Evolutionary conservation across 352 stramenopile genomes (phyloP).

Genomic region (Phytophthora foliorum): DNA sequence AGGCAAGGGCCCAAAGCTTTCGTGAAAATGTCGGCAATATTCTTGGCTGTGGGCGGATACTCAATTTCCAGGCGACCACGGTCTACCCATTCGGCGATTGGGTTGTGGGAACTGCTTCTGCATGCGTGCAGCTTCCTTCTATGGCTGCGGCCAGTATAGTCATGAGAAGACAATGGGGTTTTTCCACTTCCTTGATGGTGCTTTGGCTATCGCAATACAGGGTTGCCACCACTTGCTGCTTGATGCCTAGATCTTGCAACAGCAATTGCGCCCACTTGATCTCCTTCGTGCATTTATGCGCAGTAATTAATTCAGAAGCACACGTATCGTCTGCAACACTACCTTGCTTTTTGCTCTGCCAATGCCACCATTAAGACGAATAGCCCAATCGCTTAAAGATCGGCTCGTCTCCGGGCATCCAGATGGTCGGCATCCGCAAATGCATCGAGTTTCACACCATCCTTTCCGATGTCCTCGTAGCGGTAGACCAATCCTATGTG

Average conservation of each 20-base stretch:
- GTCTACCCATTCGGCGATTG: background rate
- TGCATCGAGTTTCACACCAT: slow-evolving; percentile 2
- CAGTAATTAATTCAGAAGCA: slow-evolving; percentile 5
- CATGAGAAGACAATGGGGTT: no score
- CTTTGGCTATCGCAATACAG: slow-evolving; percentile 18
- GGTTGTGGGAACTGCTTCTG: no score
- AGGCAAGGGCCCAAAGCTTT: slow-evolving; percentile 14
- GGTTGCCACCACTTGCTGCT: background rate
- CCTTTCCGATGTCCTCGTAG: background rate
- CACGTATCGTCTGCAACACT: background rate
- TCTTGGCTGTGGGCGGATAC: slow-evolving; percentile 10
- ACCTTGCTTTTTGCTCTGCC: slow-evolving; percentile 16
- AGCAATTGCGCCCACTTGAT: slow-evolving; percentile 6
- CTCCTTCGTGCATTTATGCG: slow-evolving; percentile 9
- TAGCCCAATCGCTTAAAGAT: no score
- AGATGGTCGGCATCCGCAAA: slow-evolving; percentile 7
- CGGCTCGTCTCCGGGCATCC: no score
- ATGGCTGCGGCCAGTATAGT: no score
- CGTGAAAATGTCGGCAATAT: slow-evolving; percentile 18
- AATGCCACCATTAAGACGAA: no score
- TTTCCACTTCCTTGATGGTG: no score
- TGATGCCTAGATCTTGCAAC: background rate
- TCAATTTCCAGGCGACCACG: background rate
- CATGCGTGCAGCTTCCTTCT: no score
- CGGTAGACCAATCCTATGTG: slow-evolving; percentile 12